Conservation (phyloP, 2,329 filamentous ascomycete species). For the Uncinocarpus reesii region DNA sequence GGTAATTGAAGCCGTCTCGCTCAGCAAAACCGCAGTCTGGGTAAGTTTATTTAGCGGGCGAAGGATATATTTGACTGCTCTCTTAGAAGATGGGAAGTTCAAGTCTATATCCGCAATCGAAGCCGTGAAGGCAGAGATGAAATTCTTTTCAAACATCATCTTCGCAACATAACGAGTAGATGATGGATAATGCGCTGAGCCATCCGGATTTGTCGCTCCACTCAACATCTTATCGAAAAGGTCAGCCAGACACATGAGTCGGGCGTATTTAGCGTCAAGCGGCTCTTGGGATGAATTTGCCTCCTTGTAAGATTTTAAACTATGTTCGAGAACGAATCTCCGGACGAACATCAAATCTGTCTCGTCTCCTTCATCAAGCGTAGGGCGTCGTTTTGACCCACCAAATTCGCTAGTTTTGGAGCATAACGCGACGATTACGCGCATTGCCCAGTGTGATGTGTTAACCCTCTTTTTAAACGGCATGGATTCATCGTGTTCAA, state of each 20-base stretch:
- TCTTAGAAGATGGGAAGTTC: slow-evolving; percentile 84
- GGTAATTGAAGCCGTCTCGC: slow-evolving; percentile 66
- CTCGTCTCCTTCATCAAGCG: slow-evolving; percentile 33
- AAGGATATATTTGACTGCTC: slow-evolving; percentile 91
- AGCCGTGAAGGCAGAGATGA: slow-evolving; percentile 73
- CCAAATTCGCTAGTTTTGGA: slow-evolving; percentile 74
- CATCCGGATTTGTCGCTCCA: slow-evolving; percentile 57
- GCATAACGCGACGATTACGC: slow-evolving; percentile 75
- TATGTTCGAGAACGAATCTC: slow-evolving; percentile 87
- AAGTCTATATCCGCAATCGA: slow-evolving; percentile 94
- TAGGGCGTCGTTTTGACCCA: slow-evolving; percentile 43
- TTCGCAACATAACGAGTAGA: slow-evolving; percentile 79
- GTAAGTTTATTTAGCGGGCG: slow-evolving; percentile 80
- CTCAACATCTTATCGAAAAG: slow-evolving; percentile 88
- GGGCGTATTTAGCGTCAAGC: slow-evolving; percentile 74
- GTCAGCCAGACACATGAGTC: slow-evolving; percentile 77
- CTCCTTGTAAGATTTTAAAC: slow-evolving; percentile 84
- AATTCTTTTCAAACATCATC: slow-evolving; percentile 98
- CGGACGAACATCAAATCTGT: slow-evolving; percentile 70
- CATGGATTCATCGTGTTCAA: slow-evolving; percentile 63
- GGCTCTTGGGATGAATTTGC: slow-evolving; percentile 68
- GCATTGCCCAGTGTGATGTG: slow-evolving; percentile 76
- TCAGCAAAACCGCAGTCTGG: slow-evolving; percentile 74
- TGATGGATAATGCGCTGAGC: slow-evolving; percentile 36
- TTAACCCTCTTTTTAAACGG: slow-evolving; percentile 72